Percentiles rank a stretch among this genome's conserved stretches.
phyloP scores from a whole-genome alignment of 192 early-diverging fungal species.

The Backusella morwellensis region DNA sequence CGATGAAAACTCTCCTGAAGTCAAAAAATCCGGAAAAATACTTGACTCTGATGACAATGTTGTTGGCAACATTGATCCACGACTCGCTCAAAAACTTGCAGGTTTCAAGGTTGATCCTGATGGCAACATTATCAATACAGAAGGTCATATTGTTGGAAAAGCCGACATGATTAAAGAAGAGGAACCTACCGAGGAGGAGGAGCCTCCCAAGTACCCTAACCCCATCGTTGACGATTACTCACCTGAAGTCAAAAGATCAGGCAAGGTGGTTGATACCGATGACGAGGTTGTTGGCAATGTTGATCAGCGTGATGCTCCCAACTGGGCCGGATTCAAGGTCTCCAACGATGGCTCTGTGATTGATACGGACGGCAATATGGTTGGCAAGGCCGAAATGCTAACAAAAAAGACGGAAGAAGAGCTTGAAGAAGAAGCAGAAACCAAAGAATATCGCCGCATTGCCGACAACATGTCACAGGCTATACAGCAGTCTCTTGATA shows the following conservation, averaged over 20 bases:
- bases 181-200: background rate
- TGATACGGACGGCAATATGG: slow-evolving; percentile 1
- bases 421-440: slow-evolving; percentile 1
- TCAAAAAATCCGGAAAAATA: slow-evolving; percentile 19
- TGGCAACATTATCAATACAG: slow-evolving; percentile 17
- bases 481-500: slow-evolving; percentile 10
- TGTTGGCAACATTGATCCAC: slow-evolving; percentile 8
- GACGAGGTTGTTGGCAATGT: slow-evolving; percentile 11
- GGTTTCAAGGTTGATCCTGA: slow-evolving; percentile 15
- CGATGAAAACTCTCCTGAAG: slow-evolving; percentile 2
- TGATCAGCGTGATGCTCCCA: background rate
- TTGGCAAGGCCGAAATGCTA: slow-evolving; percentile 18
- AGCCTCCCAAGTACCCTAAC: background rate
- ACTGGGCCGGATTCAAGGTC: slow-evolving; percentile 13
- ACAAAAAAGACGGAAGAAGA: slow-evolving; percentile 15
- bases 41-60: background rate
- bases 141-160: slow-evolving; percentile 13
- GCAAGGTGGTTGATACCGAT: background rate
- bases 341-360: slow-evolving; percentile 10
- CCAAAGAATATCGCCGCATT: slow-evolving; percentile 13
- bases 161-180: slow-evolving; percentile 9
- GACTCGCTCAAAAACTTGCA: slow-evolving; percentile 8
- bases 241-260: slow-evolving; percentile 10
- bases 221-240: background rate
- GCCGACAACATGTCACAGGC: slow-evolving; percentile 11